Base-by-base conservation (phyloP, 306 rosid genomes). In the Cicer bijugum region DNA sequence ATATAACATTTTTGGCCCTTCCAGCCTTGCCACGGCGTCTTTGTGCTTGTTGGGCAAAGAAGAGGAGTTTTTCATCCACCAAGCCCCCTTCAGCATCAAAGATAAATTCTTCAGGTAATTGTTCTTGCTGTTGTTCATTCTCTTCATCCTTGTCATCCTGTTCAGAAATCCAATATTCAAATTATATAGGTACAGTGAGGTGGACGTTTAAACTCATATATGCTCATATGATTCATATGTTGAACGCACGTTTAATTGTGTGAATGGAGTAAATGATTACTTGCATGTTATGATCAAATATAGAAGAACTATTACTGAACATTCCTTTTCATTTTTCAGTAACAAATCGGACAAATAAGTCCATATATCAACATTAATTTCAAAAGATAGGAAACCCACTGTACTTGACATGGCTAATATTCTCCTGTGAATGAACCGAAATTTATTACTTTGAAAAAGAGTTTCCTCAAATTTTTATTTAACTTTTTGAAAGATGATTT, bases 11-110 rank as follows among this genome's bases (percentile, higher is more conserved):
- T 85, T 91, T 94, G n/a, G 97, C 96, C 82, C 98, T 86, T 48
- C 98, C 98, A 67, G 98, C 98, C 87, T 77, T 94, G 67, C 98
- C 98, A 12, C 80, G 89, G 40, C 90, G 89, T 73, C 92, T 91
- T 80, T 94, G 98, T 48, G 98, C 97, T 83, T 91, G 97, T 82
- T 94, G 98, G 57, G 97, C 96, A 77, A 94, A 91, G 87, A 94
- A 84, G 83, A 94, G 97, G 72, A 94, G 98, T 81, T 94, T 94
- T 86, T 94, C 98, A 82, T 94, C 98, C 67, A 87, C 96, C 83
- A 94, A 78, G 74, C 97, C 97, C 75, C 98, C 98, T 83, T 94
- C 98, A 28, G 98, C 95, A 77, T 94, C 98, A 81, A 91, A 91
- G 78, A 91, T 85, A 66, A 89, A 94, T 79, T 94, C 97, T 82